Evolutionary conservation across 176 grass and related monocot species (phyloP).

Genomic region (Oryza meridionalis): DNA sequence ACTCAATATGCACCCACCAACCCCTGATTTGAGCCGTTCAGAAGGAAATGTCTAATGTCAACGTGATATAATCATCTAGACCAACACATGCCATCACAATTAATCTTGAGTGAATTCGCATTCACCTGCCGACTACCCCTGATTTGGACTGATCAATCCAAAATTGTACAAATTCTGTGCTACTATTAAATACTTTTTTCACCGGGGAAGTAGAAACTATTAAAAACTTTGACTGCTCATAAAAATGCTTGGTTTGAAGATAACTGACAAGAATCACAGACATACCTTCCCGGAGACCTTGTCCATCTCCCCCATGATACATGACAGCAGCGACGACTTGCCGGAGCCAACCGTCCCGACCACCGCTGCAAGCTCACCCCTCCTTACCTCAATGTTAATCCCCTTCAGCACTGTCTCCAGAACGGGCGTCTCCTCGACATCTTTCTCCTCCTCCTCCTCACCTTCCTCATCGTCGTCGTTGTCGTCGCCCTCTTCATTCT

Average conservation of each 20-base stretch:
- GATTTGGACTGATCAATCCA: neutral
- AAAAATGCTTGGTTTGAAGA: neutral
- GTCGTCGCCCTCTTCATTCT: neutral
- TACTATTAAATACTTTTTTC: no score
- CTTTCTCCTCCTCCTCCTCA: constrained; percentile 9
- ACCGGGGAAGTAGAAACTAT: no score
- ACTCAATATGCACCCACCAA: neutral
- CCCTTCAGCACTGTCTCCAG: constrained; percentile 53
- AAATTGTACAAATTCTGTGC: no score
- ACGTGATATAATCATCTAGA: constrained; percentile 1
- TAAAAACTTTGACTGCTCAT: no score
- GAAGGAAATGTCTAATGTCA: neutral
- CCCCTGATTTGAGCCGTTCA: neutral
- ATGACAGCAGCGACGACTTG: constrained; percentile 72
- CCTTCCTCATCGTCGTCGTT: neutral
- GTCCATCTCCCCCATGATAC: constrained; percentile 74
- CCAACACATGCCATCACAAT: neutral
- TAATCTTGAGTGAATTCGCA: neutral
- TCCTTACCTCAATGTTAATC: constrained; percentile 46
- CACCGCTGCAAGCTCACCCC: constrained; percentile 53
- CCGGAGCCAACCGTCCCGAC: constrained; percentile 67
- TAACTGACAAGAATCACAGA: neutral
- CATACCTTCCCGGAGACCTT: constrained; percentile 62
- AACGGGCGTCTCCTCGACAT: constrained; percentile 23
- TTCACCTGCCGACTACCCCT: neutral